A percentile compares a stretch with the other conserved stretches of the same genome.
phyloP scores from a whole-genome alignment of 345 rosid genomes.

The Salix udensis region DNA sequence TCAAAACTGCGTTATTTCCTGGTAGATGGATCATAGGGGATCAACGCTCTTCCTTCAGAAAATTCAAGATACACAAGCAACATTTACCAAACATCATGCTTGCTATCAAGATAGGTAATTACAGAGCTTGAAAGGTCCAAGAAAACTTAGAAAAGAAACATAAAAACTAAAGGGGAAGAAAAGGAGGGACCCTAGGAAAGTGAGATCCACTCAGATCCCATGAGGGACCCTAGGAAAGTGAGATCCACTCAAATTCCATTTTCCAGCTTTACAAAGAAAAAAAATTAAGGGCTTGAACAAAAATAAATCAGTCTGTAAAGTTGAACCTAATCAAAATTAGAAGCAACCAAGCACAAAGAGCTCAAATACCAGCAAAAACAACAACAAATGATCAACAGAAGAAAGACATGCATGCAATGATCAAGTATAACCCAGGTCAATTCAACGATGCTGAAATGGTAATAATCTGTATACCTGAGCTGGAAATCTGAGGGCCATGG shows the following conservation, averaged over 20 bases:
- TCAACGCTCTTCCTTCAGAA: not conserved
- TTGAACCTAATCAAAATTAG: not conserved
- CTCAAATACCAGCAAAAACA: not conserved
- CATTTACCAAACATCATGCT: not conserved
- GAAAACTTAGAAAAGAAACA: not conserved
- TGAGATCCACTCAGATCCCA: no score
- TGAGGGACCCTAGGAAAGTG: no score
- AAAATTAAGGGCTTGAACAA: not conserved
- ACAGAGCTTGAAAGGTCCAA: not conserved
- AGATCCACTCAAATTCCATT: not conserved
- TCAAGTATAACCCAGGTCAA: not conserved
- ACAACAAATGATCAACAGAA: not conserved
- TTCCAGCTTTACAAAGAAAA: not conserved
- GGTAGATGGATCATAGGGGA: not conserved
- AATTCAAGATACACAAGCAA: not conserved
- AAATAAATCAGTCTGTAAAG: not conserved
- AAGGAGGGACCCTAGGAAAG: no score
- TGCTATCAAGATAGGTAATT: not conserved
- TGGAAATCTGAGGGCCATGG: constrained; percentile 82
- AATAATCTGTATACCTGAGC: constrained; percentile 36
- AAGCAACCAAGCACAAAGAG: not conserved
- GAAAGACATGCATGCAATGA: not conserved
- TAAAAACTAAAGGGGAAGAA: not conserved
- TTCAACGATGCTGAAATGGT: not conserved
- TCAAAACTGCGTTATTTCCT: not conserved